These are phyloP conservation scores for Cyberlindnera nakhonratchasimensis DNA, from an alignment of 805 yeast species.

Conservation along the genomic window DNA sequence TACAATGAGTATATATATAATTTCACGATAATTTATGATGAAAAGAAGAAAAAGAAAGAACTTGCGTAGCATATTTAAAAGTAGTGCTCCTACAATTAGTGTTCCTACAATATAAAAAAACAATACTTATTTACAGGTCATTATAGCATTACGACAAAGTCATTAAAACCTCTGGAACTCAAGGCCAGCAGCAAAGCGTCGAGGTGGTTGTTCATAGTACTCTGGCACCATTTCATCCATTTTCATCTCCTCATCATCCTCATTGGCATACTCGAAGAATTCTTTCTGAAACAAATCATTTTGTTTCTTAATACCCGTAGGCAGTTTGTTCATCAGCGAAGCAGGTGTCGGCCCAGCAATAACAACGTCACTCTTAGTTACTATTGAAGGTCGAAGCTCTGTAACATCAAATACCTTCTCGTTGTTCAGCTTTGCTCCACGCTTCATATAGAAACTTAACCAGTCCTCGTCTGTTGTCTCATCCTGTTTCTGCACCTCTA, in stretches of 20 bases:
- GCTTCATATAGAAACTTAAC: constrained; percentile 31
- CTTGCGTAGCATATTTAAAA: too few species aligned
- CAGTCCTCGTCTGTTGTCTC: constrained; percentile 33
- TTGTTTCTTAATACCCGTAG: constrained; percentile 9
- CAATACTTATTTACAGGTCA: neutral
- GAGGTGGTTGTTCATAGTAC: neutral
- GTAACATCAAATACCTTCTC: constrained; percentile 24
- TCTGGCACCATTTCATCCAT: too few species aligned
- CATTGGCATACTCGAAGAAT: neutral
- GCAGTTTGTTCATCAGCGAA: constrained; percentile 16
- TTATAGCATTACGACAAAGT: neutral
- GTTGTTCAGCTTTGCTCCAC: constrained; percentile 25
- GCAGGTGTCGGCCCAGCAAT: constrained; percentile 22
- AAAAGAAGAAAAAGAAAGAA: neutral
- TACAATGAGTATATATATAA: neutral
- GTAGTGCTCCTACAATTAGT: too few species aligned
- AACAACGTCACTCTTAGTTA: constrained; percentile 14
- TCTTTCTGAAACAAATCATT: constrained; percentile 2
- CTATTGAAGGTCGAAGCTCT: constrained; percentile 13
- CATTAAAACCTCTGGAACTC: too few species aligned
- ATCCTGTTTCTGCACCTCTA: neutral
- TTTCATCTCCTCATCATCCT: neutral
- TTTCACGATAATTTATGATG: constrained; percentile 4
- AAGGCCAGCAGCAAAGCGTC: constrained; percentile 3
- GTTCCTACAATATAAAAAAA: neutral